Evolutionary conservation across 257 asterid species (phyloP), one percentile per base, ranked within the genome.

Genomic region (Ligustrum vulgare): DNA sequence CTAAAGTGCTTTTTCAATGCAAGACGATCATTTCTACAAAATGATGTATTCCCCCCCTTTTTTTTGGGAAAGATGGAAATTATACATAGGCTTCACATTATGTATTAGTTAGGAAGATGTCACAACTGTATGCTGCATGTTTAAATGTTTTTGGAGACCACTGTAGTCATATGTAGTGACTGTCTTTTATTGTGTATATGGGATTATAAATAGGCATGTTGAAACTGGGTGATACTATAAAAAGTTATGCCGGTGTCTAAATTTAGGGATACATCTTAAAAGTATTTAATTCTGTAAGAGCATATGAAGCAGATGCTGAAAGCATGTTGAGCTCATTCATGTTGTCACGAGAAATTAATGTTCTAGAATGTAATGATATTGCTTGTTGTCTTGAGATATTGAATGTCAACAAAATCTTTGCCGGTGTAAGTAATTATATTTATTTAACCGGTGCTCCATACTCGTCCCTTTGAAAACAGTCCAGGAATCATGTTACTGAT

Each of bases 401-500:
- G 64, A 56, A 56, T 32, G 28, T 56, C 13, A 22, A 8, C 31
- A 56, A 56, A 56, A 56, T 56, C 32, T 11, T 49, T 67, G 37
- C 54, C 36, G 6, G 41, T 47, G 25, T 28, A 37, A 25, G 11
- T 5, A 60, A 54, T 71, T 20, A 10, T 65, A 60, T 56, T 74
- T 56, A 18, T 39, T 72, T 34, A 28, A 36, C 22, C 36, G 67
- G 11, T 64, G 18, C 65, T 11, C 72, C 22, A 41, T 81, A 58
- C 34, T 0, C 23, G 67, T 68, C 70, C 20, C 72, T 79, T 71
- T 64, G 75, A 54, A 56, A 62, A 85, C 89, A 95, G 99, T 79
- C 99, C 98, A 37, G 98, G 99, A 78, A 93, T 93, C 82, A 93
- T 95, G 98, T 77, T 95, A 77, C 79, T 95, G 86, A 91, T 95